Percentiles rank a stretch among this genome's conserved stretches.
Conservation (phyloP, 108 stramenopile genomes). For the Fragilariopsis cylindrus region DNA sequence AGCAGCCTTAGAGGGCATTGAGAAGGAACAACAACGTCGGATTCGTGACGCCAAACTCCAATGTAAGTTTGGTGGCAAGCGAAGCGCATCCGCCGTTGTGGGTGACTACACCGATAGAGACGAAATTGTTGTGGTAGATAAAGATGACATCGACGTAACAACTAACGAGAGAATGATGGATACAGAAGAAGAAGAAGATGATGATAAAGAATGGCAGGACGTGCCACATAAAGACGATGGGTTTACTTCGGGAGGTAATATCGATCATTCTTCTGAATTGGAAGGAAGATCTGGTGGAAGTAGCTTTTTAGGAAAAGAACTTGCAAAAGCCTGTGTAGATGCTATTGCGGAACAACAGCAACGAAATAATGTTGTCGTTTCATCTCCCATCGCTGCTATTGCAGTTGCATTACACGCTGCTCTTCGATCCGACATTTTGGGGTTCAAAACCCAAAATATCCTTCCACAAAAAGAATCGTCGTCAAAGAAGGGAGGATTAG, state of each 20-base stretch:
- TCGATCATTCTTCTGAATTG: slow-evolving; percentile 8
- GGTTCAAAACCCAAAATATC: slow-evolving; percentile 69
- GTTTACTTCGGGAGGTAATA: neutral
- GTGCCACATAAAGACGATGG: slow-evolving; percentile 43
- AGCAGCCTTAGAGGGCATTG: slow-evolving; percentile 65
- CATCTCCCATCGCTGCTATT: slow-evolving; percentile 62
- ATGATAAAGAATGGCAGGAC: slow-evolving; percentile 47
- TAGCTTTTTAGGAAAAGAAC: slow-evolving; percentile 36
- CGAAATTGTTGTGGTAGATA: slow-evolving; percentile 25
- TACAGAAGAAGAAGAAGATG: slow-evolving; percentile 28
- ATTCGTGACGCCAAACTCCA: slow-evolving; percentile 67
- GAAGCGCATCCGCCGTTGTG: neutral
- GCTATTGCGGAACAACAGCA: slow-evolving; percentile 43
- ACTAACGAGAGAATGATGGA: neutral
- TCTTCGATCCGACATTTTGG: slow-evolving; percentile 42
- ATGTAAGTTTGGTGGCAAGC: slow-evolving; percentile 38
- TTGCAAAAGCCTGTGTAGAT: slow-evolving; percentile 49
- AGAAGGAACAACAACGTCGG: slow-evolving; percentile 51
- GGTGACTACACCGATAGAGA: neutral
- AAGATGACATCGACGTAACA: neutral
- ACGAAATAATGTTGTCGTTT: slow-evolving; percentile 29
- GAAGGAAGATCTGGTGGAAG: slow-evolving; percentile 8
- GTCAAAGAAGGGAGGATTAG: slow-evolving; percentile 22
- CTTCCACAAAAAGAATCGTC: slow-evolving; percentile 28
- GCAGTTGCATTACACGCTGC: slow-evolving; percentile 68